These are phyloP conservation scores for Solanum pennellii DNA, from an alignment of 257 asterid genomes.

Conservation along the genomic window DNA sequence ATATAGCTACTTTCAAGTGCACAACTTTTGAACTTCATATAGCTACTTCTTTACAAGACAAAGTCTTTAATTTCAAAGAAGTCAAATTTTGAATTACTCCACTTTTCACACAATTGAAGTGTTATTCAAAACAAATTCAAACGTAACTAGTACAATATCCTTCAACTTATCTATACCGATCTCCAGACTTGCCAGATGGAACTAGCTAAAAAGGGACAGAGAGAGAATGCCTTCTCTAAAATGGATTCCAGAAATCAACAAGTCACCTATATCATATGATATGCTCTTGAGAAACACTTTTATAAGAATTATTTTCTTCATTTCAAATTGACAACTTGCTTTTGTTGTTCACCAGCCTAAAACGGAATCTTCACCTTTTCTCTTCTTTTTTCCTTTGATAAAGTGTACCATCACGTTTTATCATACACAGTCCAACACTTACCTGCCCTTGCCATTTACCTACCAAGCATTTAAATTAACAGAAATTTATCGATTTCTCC, in stretches of 20 bases:
- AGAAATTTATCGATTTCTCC: not conserved
- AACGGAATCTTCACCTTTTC: not conserved
- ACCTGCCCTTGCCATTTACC: not conserved
- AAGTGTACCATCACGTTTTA: not conserved
- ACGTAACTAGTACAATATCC: not conserved
- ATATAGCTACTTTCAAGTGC: no score
- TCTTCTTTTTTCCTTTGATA: not conserved
- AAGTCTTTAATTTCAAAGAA: not conserved
- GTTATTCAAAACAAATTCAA: not conserved
- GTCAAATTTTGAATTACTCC: not conserved
- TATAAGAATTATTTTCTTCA: not conserved
- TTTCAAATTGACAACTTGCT: not conserved
- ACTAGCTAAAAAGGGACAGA: not conserved
- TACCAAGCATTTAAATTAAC: not conserved
- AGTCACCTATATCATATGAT: not conserved
- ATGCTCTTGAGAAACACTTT: not conserved
- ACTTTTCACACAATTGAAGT: not conserved
- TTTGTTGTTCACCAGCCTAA: not conserved
- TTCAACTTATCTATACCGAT: not conserved
- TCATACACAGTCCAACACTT: not conserved
- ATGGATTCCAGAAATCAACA: not conserved
- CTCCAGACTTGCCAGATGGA: not conserved
- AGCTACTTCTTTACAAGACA: not conserved
- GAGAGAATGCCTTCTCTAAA: not conserved
- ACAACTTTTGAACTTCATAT: no score